phyloP scores from a whole-genome alignment of 331 rosid genomes.

The Malus hybrid region DNA sequence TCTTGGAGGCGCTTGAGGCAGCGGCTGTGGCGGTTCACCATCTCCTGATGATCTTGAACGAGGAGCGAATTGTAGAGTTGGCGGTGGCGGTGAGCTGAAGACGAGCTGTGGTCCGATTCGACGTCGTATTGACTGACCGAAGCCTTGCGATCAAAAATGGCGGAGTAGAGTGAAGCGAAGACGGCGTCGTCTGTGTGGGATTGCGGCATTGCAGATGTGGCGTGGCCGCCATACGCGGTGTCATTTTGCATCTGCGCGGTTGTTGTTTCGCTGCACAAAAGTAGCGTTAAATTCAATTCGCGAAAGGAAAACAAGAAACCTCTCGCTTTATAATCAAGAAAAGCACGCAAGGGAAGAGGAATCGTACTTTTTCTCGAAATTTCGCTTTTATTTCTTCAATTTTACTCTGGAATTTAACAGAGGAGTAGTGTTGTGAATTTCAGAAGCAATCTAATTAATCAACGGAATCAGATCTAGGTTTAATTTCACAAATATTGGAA shows the following conservation, averaged over 20 bases:
- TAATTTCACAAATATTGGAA: not conserved
- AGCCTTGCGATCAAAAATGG: constrained; percentile 32
- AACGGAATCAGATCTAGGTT: not conserved
- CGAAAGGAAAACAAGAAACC: not conserved
- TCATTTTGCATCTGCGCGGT: constrained; percentile 44
- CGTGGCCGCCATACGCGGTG: constrained; percentile 31
- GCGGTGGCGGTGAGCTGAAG: constrained; percentile 3
- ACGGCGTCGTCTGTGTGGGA: constrained; percentile 24
- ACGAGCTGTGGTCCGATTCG: constrained; percentile 5
- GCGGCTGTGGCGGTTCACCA: constrained; percentile 79
- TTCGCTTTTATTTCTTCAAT: not conserved
- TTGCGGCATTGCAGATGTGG: constrained; percentile 26
- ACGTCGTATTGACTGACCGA: constrained; percentile 22
- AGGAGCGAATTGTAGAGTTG: constrained; percentile 36
- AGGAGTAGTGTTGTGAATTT: not conserved
- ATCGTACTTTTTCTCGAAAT: not conserved
- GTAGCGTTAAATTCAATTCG: not conserved
- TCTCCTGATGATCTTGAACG: constrained; percentile 76
- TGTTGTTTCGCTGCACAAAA: not conserved
- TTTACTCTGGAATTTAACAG: not conserved
- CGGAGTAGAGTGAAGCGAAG: constrained; percentile 37
- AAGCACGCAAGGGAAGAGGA: not conserved
- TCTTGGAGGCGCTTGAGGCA: constrained; percentile 64
- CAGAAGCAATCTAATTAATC: not conserved
- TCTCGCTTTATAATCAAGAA: not conserved